Evolutionary conservation across 352 stramenopile species (phyloP).

Genomic region (Blastocystis sp.): DNA sequence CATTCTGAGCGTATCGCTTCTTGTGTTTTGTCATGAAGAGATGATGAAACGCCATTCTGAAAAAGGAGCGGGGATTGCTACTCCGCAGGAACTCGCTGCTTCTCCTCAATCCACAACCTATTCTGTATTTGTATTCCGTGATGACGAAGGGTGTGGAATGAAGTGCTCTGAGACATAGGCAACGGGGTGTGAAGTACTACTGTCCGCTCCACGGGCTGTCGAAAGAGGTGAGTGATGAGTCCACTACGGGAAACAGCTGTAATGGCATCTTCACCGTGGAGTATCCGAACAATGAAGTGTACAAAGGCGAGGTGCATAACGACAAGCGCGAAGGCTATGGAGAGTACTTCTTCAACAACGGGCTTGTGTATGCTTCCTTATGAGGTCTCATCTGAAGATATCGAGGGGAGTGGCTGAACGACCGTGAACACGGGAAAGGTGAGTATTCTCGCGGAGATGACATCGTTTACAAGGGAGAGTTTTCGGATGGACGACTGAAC

Average conservation of each 20-base stretch:
- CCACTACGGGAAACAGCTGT: not conserved
- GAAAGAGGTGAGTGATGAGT: conserved; percentile 13
- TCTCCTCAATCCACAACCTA: not conserved
- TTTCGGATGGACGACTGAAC: conserved; percentile 29
- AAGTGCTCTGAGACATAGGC: not conserved
- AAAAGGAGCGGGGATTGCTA: no score
- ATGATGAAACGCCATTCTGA: no score
- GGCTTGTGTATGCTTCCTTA: not conserved
- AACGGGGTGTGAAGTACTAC: conserved; percentile 29
- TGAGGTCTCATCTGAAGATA: not conserved
- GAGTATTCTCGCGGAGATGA: conserved; percentile 10
- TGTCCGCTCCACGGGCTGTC: not conserved
- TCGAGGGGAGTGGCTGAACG: conserved; percentile 40
- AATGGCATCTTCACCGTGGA: conserved; percentile 36
- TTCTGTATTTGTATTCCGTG: not conserved
- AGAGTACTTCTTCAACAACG: conserved; percentile 62
- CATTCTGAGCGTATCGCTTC: no score
- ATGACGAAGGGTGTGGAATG: not conserved
- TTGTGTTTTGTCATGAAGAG: no score
- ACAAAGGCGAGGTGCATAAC: conserved; percentile 54
- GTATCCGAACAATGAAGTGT: conserved; percentile 56
- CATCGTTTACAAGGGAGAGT: conserved; percentile 41
- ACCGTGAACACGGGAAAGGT: conserved; percentile 33
- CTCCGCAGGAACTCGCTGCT: no score
- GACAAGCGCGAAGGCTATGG: conserved; percentile 60